Evolutionary conservation across 192 early-diverging fungal species (phyloP), one percentile per base, ranked within the genome.

Genomic region (Obelidium mucronatum): DNA sequence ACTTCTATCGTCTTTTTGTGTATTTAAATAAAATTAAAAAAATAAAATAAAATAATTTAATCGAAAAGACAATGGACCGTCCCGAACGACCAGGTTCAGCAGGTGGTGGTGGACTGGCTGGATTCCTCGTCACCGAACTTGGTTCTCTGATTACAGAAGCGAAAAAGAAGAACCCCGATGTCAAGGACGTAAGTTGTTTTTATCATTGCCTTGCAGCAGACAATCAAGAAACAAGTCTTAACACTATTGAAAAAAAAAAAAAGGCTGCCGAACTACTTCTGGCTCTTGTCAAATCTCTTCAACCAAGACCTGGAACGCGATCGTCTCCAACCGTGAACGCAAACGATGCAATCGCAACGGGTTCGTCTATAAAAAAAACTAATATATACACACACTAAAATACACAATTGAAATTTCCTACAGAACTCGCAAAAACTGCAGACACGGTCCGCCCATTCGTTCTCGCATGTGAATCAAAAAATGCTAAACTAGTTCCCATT

Each of bases 151-250:
- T 95, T 40, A 92, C 85, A 53, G 97, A 99, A 74, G 93, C 96
- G 2, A 84, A 92, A 51, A 87, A 92, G 72, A 97, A 96, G 76
- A 84, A 96, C 83, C 94, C 95, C 24, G 95, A 96, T 64, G 93
- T 99, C n/a, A 97, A 97, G 85, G 97, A 99, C 79, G 94, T 95
- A 28, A 11, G 56, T 63, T 3, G 37, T 37, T 40, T n/a, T 60
- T 26, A 8, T 60, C 8, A n/a, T n/a, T n/a, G n/a, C n/a, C n/a
- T n/a, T n/a, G n/a, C n/a, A n/a, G n/a, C n/a, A n/a, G n/a, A n/a
- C n/a, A n/a, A n/a, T n/a, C n/a, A n/a, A n/a, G n/a, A n/a, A n/a
- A n/a, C n/a, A n/a, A n/a, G n/a, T n/a, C n/a, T n/a, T n/a, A n/a
- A n/a, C n/a, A n/a, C n/a, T n/a, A n/a, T n/a, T n/a, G n/a, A n/a